These are phyloP conservation scores for Macrophomina phaseolina DNA, from an alignment of 2,329 filamentous ascomycete genomes.

Conservation along the genomic window DNA sequence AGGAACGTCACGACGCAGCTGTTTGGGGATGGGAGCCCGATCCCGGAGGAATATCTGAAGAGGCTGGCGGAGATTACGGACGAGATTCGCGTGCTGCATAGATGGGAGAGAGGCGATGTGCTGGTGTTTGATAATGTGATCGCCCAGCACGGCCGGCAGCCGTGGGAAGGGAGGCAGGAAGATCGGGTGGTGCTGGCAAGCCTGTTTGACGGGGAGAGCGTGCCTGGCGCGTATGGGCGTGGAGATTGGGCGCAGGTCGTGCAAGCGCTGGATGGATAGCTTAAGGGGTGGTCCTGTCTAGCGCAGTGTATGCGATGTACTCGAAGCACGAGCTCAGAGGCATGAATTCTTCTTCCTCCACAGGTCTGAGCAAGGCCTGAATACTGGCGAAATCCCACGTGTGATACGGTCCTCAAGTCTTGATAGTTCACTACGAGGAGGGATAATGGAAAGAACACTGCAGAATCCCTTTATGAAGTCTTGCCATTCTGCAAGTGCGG, in stretches of 20 bases:
- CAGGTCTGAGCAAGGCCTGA: no score
- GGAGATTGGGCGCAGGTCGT: neutral
- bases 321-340: no score
- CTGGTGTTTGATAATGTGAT: neutral
- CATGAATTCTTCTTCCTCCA: no score
- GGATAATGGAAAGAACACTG: no score
- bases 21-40: neutral
- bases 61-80: neutral
- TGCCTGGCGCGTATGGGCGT: neutral
- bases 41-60: neutral
- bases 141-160: neutral
- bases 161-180: neutral
- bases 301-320: no score
- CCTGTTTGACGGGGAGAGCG: neutral
- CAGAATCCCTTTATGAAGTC: no score
- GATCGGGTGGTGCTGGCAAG: neutral
- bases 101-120: neutral
- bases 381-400: no score
- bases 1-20: neutral
- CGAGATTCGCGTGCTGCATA: neutral
- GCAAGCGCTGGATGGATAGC: neutral
- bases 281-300: no score
- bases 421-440: no score
- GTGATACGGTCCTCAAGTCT: no score
- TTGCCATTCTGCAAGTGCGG: no score